phyloP scores from a whole-genome alignment of 129 eudicot genomes.

The Pulicaria dysenterica region DNA sequence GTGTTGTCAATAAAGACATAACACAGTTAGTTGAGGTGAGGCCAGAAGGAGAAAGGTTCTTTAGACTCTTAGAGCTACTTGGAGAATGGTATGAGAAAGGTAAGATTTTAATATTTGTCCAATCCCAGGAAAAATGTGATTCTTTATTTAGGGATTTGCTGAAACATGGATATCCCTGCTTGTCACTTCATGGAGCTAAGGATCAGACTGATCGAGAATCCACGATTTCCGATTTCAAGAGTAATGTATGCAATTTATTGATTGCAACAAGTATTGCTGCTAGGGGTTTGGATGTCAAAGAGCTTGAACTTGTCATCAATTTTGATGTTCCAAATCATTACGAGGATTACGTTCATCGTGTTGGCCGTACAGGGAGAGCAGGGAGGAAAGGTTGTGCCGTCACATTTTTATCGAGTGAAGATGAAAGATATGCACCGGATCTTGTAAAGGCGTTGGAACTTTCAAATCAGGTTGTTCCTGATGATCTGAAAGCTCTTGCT shows the following conservation, averaged over 20 bases:
- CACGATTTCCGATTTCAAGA: constrained; percentile 72
- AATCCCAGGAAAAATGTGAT: constrained; percentile 78
- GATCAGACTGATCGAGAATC: constrained; percentile 86
- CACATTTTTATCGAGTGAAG: constrained; percentile 64
- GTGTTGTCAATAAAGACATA: constrained; percentile 83
- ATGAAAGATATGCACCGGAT: constrained; percentile 72
- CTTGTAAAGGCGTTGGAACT: constrained; percentile 72
- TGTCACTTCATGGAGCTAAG: constrained; percentile 77
- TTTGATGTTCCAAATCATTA: constrained; percentile 80
- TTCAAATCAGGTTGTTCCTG: constrained; percentile 72
- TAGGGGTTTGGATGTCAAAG: constrained; percentile 81
- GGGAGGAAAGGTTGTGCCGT: constrained; percentile 73
- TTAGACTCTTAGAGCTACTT: constrained; percentile 63
- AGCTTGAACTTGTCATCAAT: constrained; percentile 74
- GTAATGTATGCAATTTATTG: constrained; percentile 70
- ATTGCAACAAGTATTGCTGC: constrained; percentile 82
- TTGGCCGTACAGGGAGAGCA: constrained; percentile 80
- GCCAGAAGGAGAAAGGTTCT: constrained; percentile 66
- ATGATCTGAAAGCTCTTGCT: constrained; percentile 69
- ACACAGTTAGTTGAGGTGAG: constrained; percentile 75
- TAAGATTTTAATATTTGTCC: constrained; percentile 71
- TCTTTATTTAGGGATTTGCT: constrained; percentile 60
- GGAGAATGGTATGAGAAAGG: constrained; percentile 91
- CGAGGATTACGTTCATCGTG: constrained; percentile 83
- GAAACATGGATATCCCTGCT: constrained; percentile 73